Conservation (phyloP, 345 rosid genomes). For the Excoecaria cochinchinensis region DNA sequence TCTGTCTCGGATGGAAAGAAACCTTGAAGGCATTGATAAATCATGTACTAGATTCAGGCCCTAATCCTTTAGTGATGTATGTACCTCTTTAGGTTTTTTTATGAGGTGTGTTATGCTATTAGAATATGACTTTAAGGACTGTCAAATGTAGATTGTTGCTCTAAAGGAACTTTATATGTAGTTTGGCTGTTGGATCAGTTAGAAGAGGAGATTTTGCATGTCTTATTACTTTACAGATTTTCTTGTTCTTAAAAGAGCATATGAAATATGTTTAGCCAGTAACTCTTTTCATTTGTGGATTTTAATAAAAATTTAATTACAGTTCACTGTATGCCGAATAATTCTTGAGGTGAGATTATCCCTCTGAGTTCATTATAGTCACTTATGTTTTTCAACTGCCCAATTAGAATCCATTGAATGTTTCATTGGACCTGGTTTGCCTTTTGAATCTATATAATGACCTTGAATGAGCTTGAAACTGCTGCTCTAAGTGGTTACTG, state of each 20-base stretch:
- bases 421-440: background rate
- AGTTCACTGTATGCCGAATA: background rate
- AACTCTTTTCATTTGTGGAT: background rate
- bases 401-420: background rate
- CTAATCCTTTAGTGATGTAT: background rate
- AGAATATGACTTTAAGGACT: slow-evolving; percentile 1
- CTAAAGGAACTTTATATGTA: background rate
- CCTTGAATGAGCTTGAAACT: background rate
- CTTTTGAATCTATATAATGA: background rate
- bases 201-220: background rate
- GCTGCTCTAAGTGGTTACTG: background rate
- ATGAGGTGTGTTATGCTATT: background rate
- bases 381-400: background rate
- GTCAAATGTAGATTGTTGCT: background rate
- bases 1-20: background rate
- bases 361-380: background rate
- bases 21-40: background rate
- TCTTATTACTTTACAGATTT: background rate
- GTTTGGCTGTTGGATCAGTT: slow-evolving; percentile 2
- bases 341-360: background rate
- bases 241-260: background rate
- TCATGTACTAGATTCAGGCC: background rate
- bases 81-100: background rate
- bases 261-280: background rate
- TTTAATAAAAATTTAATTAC: background rate